Evolutionary conservation across 179 eudicot genomes (phyloP).

Genomic region (Drosera spatulata): DNA sequence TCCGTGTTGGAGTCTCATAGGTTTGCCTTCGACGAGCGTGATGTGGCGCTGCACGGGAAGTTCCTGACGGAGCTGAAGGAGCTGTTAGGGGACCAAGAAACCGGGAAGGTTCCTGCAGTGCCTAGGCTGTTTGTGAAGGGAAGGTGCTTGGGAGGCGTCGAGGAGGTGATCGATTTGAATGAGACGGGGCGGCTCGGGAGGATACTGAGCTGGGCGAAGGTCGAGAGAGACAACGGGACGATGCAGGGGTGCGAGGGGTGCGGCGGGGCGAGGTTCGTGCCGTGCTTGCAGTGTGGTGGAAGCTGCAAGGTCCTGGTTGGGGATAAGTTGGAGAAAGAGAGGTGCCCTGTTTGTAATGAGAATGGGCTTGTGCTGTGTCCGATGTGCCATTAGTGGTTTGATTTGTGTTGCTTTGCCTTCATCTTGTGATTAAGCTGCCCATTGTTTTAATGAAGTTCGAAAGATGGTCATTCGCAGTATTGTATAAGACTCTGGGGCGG

Average conservation of each 20-base stretch:
- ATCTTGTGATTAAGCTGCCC: too few species aligned
- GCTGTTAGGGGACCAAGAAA: constrained; percentile 18
- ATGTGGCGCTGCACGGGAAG: constrained; percentile 64
- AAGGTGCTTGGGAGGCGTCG: constrained; percentile 69
- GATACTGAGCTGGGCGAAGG: constrained; percentile 49
- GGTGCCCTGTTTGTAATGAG: constrained; percentile 73
- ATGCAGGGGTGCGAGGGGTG: constrained; percentile 65
- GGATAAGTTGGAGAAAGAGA: constrained; percentile 24
- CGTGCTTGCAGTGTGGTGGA: constrained; percentile 84
- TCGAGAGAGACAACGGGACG: constrained; percentile 41
- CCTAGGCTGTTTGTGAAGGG: constrained; percentile 72
- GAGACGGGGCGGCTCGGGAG: constrained; percentile 68
- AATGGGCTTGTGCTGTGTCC: constrained; percentile 76
- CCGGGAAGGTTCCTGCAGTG: constrained; percentile 20
- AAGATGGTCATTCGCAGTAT: too few species aligned
- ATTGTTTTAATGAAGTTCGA: too few species aligned
- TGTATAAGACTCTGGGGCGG: too few species aligned
- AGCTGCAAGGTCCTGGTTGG: constrained; percentile 63
- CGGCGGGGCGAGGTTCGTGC: constrained; percentile 87
- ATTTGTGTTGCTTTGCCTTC: too few species aligned
- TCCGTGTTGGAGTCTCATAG: constrained; percentile 55
- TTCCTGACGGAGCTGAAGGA: constrained; percentile 51
- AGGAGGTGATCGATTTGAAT: constrained; percentile 67
- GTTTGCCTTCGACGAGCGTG: constrained; percentile 79
- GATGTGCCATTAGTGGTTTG: constrained; percentile 17